A percentile compares a stretch with the other conserved stretches of the same genome.
Evolutionary conservation across 2,329 filamentous ascomycete genomes (phyloP).

Genomic region (Scleromitrula shiraiana): DNA sequence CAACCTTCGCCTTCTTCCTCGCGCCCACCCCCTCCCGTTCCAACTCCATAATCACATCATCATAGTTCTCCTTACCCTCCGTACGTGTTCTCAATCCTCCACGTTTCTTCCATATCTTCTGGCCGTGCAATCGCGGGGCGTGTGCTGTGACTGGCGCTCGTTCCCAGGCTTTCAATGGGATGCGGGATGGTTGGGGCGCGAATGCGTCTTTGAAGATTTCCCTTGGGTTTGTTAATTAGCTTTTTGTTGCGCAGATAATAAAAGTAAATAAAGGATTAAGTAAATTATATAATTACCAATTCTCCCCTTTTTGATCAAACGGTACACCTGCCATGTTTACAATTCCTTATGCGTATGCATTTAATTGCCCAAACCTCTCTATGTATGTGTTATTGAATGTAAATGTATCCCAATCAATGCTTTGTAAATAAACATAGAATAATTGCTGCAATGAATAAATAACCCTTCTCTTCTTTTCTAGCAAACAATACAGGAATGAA

Average conservation of each 20-base stretch:
- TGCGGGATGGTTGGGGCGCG: slow-evolving; percentile 16
- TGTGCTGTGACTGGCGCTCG: slow-evolving; percentile 25
- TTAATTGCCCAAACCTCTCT: too few species aligned
- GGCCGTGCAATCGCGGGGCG: slow-evolving; percentile 26
- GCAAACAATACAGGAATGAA: too few species aligned
- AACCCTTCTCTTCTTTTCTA: too few species aligned
- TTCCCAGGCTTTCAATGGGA: slow-evolving; percentile 24
- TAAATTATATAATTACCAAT: slow-evolving; percentile 19
- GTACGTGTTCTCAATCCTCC: slow-evolving; percentile 3
- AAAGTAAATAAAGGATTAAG: too few species aligned
- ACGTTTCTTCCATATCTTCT: slow-evolving; percentile 30
- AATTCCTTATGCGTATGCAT: too few species aligned
- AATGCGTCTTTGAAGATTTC: slow-evolving; percentile 26
- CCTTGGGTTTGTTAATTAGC: too few species aligned
- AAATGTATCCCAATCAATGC: too few species aligned
- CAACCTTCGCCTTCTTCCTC: slow-evolving; percentile 31
- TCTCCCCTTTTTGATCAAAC: slow-evolving; percentile 1
- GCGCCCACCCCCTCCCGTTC: slow-evolving; percentile 27
- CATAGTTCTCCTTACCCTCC: slow-evolving; percentile 18
- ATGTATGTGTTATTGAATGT: too few species aligned
- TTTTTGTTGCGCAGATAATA: too few species aligned
- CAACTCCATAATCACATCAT: slow-evolving; percentile 28
- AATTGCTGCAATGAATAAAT: too few species aligned
- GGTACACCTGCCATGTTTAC: too few species aligned
- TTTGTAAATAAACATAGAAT: too few species aligned